Conservation (phyloP, 495 filamentous ascomycete genomes). For the Penicillium lividum region DNA sequence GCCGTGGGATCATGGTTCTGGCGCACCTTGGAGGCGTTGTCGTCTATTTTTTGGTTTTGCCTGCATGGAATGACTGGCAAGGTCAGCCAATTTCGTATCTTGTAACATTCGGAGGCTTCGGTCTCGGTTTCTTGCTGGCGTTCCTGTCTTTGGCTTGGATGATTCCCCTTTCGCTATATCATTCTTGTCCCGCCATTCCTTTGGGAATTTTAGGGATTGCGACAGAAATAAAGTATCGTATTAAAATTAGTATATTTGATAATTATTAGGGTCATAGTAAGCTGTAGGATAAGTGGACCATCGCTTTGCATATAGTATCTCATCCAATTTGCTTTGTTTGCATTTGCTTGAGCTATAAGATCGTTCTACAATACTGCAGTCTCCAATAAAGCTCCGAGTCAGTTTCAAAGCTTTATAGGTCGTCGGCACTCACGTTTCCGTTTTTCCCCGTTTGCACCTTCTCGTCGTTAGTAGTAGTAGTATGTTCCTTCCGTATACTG, state of each 20-base stretch:
- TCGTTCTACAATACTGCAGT: too few species aligned
- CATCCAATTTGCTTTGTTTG: too few species aligned
- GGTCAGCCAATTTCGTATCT: slow-evolving; percentile 9
- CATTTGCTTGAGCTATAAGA: too few species aligned
- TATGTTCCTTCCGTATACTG: background rate
- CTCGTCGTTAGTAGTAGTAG: background rate
- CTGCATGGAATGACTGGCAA: slow-evolving; percentile 7
- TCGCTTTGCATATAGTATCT: too few species aligned
- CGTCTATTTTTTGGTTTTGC: slow-evolving; percentile 2
- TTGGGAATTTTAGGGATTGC: slow-evolving; percentile 5
- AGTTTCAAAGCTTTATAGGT: background rate
- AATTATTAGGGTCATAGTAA: background rate
- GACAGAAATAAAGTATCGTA: slow-evolving; percentile 5
- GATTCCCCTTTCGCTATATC: slow-evolving; percentile 36
- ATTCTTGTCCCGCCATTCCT: slow-evolving; percentile 6
- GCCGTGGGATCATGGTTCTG: slow-evolving; percentile 5
- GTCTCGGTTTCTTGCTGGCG: slow-evolving; percentile 15
- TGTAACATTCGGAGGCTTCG: slow-evolving; percentile 10
- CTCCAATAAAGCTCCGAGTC: too few species aligned
- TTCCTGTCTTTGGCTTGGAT: slow-evolving; percentile 27
- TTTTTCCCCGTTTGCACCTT: background rate
- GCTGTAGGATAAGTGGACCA: too few species aligned
- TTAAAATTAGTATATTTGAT: background rate
- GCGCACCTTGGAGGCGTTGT: slow-evolving; percentile 7
- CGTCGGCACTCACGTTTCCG: background rate